Evolutionary conservation across 192 early-diverging fungal species (phyloP), one percentile per base, ranked within the genome.

Genomic region (Coemansia sp.): DNA sequence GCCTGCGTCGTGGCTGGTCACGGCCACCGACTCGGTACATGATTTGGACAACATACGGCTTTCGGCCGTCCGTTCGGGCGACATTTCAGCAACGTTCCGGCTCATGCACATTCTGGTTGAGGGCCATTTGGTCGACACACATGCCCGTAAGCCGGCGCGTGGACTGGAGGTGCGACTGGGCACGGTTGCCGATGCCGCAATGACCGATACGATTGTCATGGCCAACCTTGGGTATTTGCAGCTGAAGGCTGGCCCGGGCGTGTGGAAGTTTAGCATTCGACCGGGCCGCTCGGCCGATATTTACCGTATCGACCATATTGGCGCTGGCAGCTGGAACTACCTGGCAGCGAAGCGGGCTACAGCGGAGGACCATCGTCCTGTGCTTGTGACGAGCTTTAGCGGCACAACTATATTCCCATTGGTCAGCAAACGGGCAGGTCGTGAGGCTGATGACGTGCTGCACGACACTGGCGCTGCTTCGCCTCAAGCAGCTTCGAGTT

Each of bases 201-300:
- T 90, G 41, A 87, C 89, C 1, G 97, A 96, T 64, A 99, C 95
- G 4, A 93, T 97, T 45, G 93, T 97, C 1, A 99, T 99, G 97
- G 93, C 93, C n/a, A 99, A 99, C 45, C 84, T 95, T 14, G 97
- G 97, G 3, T 99, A 99, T 65, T 78, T 99, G 57, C 97, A 99
- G 76, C 85, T 99, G 53, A 94, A 95, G 71, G 94, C 94, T 4
- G 87, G 87, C 60, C 94, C 95, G 8, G 95, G 95, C 55, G 85
- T 93, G 2, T 99, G 94, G 94, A 71, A 75, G 37, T 84, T 99
- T 49, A 65, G 75, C 10, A 72, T 97, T 19, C 85, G 97, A 25
- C 84, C 86, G 12, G 97, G 97, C 0, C 87, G 91, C 12, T 94
- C 94, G 0, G 64, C 67, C 2, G 87, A 97, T 23, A 75, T 97